Percentiles rank a stretch among this genome's conserved stretches.
phyloP scores from a whole-genome alignment of 148 eudicot genomes.

The Salicornia ramosissima region DNA sequence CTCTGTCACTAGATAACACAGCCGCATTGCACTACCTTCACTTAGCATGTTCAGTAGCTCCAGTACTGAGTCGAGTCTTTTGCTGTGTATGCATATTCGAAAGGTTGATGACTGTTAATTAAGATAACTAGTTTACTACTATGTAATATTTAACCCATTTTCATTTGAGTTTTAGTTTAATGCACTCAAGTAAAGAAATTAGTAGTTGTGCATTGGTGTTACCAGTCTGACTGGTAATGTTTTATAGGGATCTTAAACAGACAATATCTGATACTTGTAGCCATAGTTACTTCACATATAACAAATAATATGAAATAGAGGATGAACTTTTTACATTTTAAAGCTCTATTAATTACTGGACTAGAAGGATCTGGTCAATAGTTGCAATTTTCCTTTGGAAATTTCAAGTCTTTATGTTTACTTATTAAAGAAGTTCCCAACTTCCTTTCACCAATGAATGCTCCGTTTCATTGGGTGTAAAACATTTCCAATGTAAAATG shows the following conservation, averaged over 20 bases:
- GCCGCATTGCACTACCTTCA: background rate
- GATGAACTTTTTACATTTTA: background rate
- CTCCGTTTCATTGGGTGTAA: too few species aligned
- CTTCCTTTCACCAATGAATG: too few species aligned
- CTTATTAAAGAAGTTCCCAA: too few species aligned
- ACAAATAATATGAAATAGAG: background rate
- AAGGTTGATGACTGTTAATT: background rate
- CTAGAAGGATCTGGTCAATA: too few species aligned
- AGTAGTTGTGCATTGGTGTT: background rate
- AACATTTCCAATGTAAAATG: too few species aligned
- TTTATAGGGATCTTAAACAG: too few species aligned
- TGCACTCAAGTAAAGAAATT: background rate
- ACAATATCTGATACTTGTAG: background rate
- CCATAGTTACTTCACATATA: background rate
- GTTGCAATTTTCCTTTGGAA: background rate
- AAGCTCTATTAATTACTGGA: background rate
- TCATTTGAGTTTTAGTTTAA: background rate
- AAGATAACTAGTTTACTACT: background rate
- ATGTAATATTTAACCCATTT: background rate
- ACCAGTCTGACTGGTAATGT: background rate
- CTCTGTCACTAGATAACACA: background rate
- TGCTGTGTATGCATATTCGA: background rate
- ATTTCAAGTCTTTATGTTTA: too few species aligned
- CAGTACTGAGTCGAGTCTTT: background rate
- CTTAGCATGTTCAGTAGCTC: background rate